Base-by-base conservation (phyloP, 1,139 yeast genomes). In the Pichia sp. region DNA sequence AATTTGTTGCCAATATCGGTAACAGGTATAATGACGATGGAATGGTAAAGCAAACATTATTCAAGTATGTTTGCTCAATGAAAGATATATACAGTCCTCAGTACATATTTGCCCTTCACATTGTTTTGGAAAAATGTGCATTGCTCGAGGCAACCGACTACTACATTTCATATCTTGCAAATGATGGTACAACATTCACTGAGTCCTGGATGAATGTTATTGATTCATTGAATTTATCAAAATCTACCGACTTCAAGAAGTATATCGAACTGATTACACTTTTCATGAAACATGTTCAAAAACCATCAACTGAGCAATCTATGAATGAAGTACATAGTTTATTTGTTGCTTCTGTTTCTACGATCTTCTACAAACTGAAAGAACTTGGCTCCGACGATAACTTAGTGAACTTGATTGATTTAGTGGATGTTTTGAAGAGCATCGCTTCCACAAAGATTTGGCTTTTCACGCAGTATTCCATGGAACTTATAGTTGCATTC, bases 391-490 rank as follows among this genome's bases (percentile, higher is more conserved):
- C 17, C 8, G 35, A 50, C 20, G 35, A 26, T 10, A 14, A 30
- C 3, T 19, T 46, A 2, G 50, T 51, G 3, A 3, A 7, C 2
- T 77, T 44, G 69, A 67, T 38, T 19, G 19, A 15, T 15, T 24
- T 46, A 9, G 26, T 48, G 7, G 22, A 30, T 5, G 36, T 42
- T 9, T 35, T 75, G n/a, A 70, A 66, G 35, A 38, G 50, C 1
- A 47, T 68, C 13, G 58, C 80, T 18, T 58, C 70, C 8, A 70
- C 70, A 4, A 69, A 69, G 45, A 50, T 72, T 0, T 77, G 85
- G 82, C 47, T 72, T 1, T 66, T 84, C 37, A 66, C 72, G n/a
- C 96, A 85, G 53, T 81, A 80, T 51, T 55, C 73, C 1, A 34
- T 80, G 15, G 96, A 86, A 53, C 47, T 67, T 22, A 54, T 69